Evolutionary conservation across 495 filamentous ascomycete species (phyloP), one percentile per base, ranked within the genome.

Genomic region (Penicillium bialowiezense): DNA sequence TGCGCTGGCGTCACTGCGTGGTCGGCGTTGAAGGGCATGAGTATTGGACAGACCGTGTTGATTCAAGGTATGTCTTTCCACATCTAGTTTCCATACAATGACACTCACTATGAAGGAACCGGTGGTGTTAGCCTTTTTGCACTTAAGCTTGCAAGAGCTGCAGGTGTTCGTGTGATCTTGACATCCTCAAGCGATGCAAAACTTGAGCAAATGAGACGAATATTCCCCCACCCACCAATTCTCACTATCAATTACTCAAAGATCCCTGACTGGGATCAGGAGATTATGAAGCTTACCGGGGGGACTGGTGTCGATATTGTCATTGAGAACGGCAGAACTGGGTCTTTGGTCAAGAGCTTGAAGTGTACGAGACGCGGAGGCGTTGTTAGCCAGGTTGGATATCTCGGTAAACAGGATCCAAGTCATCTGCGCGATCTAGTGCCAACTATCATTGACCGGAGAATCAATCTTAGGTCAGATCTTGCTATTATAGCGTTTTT

Each of bases 1-100:
- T 71, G 67, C 49, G 70, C 70, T 15, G 71, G 69, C 0, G 58
- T 67, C 1, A 73, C 71, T 8, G 71, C 71, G 7, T 74, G 71
- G 69, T 46, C 59, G 23, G 68, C 67, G 9, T 43, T 74, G 44
- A 62, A 62, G 40, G 62, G 55, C 0, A 42, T 63, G 17, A 50
- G 54, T 12, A 63, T 65, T 23, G 71, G 71, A 5, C 43, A 64
- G 40, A 71, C 46, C 15, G 67, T 73, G 17, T 52, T 74, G 40
- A 61, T 74, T 38, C 70, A 74, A 61, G 70, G 68, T 65, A 51
- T 21, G 51, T 59, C n/a, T 18, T 12, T 8, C 23, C 23, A 8
- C 3, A 26, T 26, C 4, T 3, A 26, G 23, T 8, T 26, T 26
- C 23, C 4, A 8, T 3, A 8, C 23, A n/a, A n/a, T n/a, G 4